phyloP scores from a whole-genome alignment of 768 basidiomycete genomes.

The Paxillus ammoniavirescens region DNA sequence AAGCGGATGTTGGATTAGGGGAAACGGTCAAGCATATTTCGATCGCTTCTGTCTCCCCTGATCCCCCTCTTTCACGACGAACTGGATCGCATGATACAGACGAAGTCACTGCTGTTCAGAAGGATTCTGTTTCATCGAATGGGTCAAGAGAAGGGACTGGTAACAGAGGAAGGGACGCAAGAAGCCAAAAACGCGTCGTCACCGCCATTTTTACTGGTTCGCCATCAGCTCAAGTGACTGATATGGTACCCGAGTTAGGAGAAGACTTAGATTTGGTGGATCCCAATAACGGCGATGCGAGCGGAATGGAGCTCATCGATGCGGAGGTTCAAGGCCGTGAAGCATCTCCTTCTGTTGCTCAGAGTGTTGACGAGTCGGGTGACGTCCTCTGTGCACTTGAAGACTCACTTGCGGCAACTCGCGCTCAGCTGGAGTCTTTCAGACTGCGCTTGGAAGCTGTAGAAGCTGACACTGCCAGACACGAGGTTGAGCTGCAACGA shows the following conservation, averaged over 20 bases:
- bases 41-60: neutral
- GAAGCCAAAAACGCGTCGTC: slow-evolving; percentile 19
- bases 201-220: slow-evolving; percentile 31
- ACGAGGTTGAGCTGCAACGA: slow-evolving; percentile 7
- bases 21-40: slow-evolving; percentile 32
- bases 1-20: slow-evolving; percentile 26
- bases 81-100: neutral
- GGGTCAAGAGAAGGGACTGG: slow-evolving; percentile 5
- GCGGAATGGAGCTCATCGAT: neutral
- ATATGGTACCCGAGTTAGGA: neutral
- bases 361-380: neutral
- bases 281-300: neutral
- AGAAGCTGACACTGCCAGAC: slow-evolving; percentile 20
- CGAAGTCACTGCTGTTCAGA: neutral
- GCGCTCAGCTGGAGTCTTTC: slow-evolving; percentile 23
- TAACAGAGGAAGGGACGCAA: slow-evolving; percentile 5
- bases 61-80: neutral
- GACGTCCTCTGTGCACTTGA: slow-evolving; percentile 17
- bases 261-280: neutral
- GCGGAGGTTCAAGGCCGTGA: neutral
- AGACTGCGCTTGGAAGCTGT: slow-evolving; percentile 26
- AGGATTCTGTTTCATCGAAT: slow-evolving; percentile 2
- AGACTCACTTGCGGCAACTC: slow-evolving; percentile 24
- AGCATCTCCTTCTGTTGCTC: neutral
- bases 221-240: neutral